Conservation (phyloP, 495 filamentous ascomycete genomes). For the Talaromyces liani region DNA sequence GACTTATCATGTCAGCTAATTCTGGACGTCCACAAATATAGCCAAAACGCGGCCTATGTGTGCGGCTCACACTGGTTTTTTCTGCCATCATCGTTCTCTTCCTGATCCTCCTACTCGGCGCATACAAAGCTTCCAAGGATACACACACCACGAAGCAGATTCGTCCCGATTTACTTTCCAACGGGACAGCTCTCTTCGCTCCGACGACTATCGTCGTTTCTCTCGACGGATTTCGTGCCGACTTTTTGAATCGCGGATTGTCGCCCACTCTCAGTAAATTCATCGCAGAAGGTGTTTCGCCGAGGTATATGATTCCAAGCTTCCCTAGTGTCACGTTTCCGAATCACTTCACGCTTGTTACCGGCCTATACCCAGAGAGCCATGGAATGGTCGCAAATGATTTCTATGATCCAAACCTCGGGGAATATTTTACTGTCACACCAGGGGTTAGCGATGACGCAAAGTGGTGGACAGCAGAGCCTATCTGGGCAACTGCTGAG, state of each 20-base stretch:
- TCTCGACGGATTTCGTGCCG: conserved; percentile 93
- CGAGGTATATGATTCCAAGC: conserved; percentile 81
- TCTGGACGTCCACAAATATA: background rate
- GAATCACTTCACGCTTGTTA: conserved; percentile 93
- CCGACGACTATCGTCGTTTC: conserved; percentile 93
- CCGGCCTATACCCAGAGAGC: conserved; percentile 84
- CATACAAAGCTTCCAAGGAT: conserved; percentile 43
- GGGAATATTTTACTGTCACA: conserved; percentile 66
- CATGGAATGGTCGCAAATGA: conserved; percentile 92
- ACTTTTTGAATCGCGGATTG: conserved; percentile 76
- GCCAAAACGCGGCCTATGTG: background rate
- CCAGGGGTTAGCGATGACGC: conserved; percentile 61
- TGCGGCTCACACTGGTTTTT: conserved; percentile 23
- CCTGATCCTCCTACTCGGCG: conserved; percentile 43
- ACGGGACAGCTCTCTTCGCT: conserved; percentile 74
- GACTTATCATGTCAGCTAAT: background rate
- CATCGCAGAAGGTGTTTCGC: conserved; percentile 76
- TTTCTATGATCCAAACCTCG: conserved; percentile 75
- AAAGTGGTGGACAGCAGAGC: conserved; percentile 93
- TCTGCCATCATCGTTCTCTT: conserved; percentile 40
- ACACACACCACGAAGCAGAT: conserved; percentile 23
- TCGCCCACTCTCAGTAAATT: conserved; percentile 79
- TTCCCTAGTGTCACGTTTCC: conserved; percentile 98
- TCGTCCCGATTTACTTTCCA: conserved; percentile 20
- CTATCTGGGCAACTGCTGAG: conserved; percentile 89